Evolutionary conservation across 345 rosid genomes (phyloP), one percentile per base, ranked within the genome.

Genomic region (Rubroshorea leprosula): DNA sequence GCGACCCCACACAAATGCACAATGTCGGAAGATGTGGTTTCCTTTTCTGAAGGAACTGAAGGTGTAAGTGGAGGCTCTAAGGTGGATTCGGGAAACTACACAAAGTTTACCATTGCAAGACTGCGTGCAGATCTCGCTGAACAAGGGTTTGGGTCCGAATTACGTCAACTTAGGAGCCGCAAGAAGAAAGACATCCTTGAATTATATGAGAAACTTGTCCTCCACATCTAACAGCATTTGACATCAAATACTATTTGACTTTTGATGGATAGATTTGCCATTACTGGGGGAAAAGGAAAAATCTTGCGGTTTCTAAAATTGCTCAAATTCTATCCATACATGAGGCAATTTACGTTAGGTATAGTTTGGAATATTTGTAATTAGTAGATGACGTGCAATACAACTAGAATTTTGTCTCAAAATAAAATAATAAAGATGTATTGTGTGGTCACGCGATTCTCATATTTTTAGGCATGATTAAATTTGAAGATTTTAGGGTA

Each of bases 101-200:
- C 61, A 15, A 74, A 62, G 38, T 76, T 72, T 49, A 74, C 80
- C 0, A 52, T 77, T 55, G 23, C 51, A 69, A 74, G 65, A 58
- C 61, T 80, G 48, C 67, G 71, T 49, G 64, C 47, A 27, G 76
- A 74, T 66, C 79, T 80, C 25, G 41, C 48, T 14, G 53, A 64
- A 29, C 69, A 56, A 35, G 77, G 81, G 24, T 80, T 74, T 41
- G 76, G 72, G 21, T 62, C 59, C 3, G 74, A 76, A 66, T 55
- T 80, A 52, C 75, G 61, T 27, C 66, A 58, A 55, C 58, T 74
- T 53, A 76, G 60, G 70, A 55, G 64, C 62, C 74, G 78, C 18
- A 74, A 61, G 55, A 77, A 72, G 82, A 77, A 64, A 53, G 82
- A 65, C 26, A 39, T 76, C 49, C 55, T 76, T 59, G 70, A 66